These are phyloP conservation scores for Oryza brachyantha DNA, from an alignment of 176 grass and related monocot species.

Conservation along the genomic window DNA sequence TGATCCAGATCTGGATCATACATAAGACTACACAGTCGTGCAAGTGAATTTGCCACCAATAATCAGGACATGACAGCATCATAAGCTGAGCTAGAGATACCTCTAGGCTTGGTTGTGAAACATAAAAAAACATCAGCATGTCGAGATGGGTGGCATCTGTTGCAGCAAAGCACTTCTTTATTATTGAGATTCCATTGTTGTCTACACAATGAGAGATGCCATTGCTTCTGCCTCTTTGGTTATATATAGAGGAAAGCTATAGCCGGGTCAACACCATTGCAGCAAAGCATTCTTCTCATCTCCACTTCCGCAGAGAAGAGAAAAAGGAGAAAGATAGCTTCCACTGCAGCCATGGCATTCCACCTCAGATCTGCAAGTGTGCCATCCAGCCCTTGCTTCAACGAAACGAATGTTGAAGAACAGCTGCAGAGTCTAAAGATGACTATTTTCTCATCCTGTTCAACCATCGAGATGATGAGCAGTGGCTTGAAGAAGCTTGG, in stretches of 20 bases:
- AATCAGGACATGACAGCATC: slow-evolving; percentile 13
- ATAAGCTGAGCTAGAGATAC: neutral
- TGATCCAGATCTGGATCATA: neutral
- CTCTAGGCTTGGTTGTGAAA: neutral
- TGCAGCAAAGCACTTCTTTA: neutral
- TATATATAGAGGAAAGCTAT: slow-evolving; percentile 15
- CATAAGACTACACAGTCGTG: slow-evolving; percentile 2
- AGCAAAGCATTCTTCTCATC: slow-evolving; percentile 22
- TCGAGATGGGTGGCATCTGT: slow-evolving; percentile 3
- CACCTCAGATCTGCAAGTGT: slow-evolving; percentile 24
- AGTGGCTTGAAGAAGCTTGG: neutral
- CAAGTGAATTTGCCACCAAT: slow-evolving; percentile 8
- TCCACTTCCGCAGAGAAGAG: neutral
- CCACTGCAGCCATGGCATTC: slow-evolving; percentile 20
- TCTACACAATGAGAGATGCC: neutral
- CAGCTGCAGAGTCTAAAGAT: neutral
- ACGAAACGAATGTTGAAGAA: neutral
- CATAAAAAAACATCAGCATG: neutral
- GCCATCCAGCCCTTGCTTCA: slow-evolving; percentile 17
- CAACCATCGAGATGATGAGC: neutral
- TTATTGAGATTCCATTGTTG: slow-evolving; percentile 17
- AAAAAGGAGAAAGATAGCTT: neutral
- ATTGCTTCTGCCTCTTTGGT: neutral
- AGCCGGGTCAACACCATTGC: neutral
- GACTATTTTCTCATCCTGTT: neutral